phyloP scores from a whole-genome alignment of 148 eudicot genomes.

The Dianthus caryophyllus region DNA sequence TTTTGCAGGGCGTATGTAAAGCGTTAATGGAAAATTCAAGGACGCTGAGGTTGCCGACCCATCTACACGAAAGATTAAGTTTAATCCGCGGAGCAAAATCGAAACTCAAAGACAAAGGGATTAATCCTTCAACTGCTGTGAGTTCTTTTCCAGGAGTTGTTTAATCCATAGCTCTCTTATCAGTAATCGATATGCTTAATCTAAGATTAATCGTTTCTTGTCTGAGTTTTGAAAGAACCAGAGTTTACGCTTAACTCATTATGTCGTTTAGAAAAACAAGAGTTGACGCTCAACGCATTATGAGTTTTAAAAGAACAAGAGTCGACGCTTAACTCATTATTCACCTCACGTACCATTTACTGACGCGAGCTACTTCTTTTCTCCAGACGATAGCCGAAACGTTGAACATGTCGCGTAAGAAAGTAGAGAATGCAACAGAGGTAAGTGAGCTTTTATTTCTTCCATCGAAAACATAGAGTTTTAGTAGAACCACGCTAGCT shows the following conservation, averaged over 20 bases:
- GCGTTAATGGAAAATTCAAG: constrained; percentile 75
- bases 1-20: constrained; percentile 81
- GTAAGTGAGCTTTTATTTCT: constrained; percentile 29
- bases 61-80: constrained; percentile 79
- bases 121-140: constrained; percentile 77
- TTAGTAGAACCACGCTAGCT: too few relatives aligned
- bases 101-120: constrained; percentile 69
- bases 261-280: too few relatives aligned
- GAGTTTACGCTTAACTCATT: too few relatives aligned
- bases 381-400: constrained; percentile 75
- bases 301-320: too few relatives aligned
- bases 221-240: neutral
- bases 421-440: constrained; percentile 91
- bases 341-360: neutral
- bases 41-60: constrained; percentile 75
- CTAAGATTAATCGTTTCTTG: neutral
- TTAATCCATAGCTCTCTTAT: neutral
- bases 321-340: neutral
- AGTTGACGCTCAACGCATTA: too few relatives aligned
- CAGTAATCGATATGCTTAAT: neutral
- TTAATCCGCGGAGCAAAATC: constrained; percentile 72
- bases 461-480: too few relatives aligned
- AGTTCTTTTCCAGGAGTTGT: constrained; percentile 23
- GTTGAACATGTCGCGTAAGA: constrained; percentile 78
- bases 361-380: constrained; percentile 12